Percentiles rank a stretch among this genome's conserved stretches.
Evolutionary conservation across 148 eudicot genomes (phyloP).

Genomic region (Persicaria maculosa): DNA sequence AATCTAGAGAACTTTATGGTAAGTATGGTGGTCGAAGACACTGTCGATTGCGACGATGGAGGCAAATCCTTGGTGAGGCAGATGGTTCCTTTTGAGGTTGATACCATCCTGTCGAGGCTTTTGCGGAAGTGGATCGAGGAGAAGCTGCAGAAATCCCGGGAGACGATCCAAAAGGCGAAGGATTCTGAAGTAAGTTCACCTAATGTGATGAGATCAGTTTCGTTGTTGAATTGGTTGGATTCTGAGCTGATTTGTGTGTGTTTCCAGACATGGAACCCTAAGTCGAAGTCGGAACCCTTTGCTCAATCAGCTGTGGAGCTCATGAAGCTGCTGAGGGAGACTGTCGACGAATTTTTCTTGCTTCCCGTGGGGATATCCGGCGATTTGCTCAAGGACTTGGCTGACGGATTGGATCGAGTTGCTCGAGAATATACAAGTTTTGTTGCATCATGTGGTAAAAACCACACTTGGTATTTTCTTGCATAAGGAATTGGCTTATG

Average conservation of each 20-base stretch:
- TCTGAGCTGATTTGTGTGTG: conserved; percentile 4
- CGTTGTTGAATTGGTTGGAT: background rate
- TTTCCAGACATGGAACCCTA: conserved; percentile 91
- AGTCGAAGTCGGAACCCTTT: conserved; percentile 83
- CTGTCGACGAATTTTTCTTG: conserved; percentile 62
- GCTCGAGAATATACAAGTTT: conserved; percentile 64
- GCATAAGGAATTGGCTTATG: background rate
- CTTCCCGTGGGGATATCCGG: conserved; percentile 63
- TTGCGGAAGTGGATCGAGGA: conserved; percentile 80
- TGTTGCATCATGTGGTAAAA: conserved; percentile 81
- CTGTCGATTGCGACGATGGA: conserved; percentile 77
- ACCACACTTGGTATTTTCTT: background rate
- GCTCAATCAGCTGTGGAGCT: conserved; percentile 76
- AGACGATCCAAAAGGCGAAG: conserved; percentile 59
- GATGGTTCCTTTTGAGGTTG: conserved; percentile 87
- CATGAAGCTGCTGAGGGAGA: conserved; percentile 44
- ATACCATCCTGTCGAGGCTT: conserved; percentile 46
- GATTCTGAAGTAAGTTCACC: conserved; percentile 69
- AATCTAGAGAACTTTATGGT: conserved; percentile 74
- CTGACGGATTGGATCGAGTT: conserved; percentile 58
- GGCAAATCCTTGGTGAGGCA: conserved; percentile 70
- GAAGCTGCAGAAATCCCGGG: conserved; percentile 42
- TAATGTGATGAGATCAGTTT: background rate
- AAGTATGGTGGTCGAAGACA: conserved; percentile 80
- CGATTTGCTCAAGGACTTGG: conserved; percentile 52